A percentile compares a stretch with the other conserved stretches of the same genome.
phyloP scores from a whole-genome alignment of 768 basidiomycete species.

The Cyathus striatus region DNA sequence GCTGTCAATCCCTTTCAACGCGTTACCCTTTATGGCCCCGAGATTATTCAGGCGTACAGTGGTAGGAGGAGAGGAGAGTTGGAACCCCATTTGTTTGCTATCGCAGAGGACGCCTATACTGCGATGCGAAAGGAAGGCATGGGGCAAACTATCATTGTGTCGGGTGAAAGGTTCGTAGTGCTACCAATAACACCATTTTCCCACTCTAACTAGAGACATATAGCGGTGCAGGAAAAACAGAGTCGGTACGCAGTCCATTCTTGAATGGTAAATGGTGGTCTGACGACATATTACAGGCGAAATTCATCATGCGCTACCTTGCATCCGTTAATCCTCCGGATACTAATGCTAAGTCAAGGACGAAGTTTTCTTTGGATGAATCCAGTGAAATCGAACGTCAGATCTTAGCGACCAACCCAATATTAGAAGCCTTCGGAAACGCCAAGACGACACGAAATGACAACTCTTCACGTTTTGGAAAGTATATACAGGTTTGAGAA shows the following conservation, averaged over 20 bases:
- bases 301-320: constrained; percentile 99
- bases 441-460: constrained; percentile 99
- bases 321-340: constrained; percentile 92
- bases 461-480: constrained; percentile 98
- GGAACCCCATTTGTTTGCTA: constrained; percentile 97
- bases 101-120: constrained; percentile 98
- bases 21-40: constrained; percentile 93
- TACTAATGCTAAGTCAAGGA: constrained; percentile 52
- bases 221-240: constrained; percentile 99
- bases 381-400: constrained; percentile 95
- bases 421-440: constrained; percentile 98
- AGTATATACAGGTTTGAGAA: constrained; percentile 91
- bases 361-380: constrained; percentile 74
- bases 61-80: constrained; percentile 89
- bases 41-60: constrained; percentile 96
- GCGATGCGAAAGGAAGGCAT: constrained; percentile 91
- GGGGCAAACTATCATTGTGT: constrained; percentile 98
- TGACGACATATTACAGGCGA: constrained; percentile 50
- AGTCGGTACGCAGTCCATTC: constrained; percentile 86
- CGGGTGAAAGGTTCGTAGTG: constrained; percentile 80
- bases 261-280: no score
- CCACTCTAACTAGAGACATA: constrained; percentile 8
- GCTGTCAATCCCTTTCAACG: constrained; percentile 99
- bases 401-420: constrained; percentile 98
- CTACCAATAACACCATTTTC: constrained; percentile 7